Evolutionary conservation across 305 asterid genomes (phyloP), one percentile per base, ranked within the genome.

Genomic region (Fraxinus paxiana): DNA sequence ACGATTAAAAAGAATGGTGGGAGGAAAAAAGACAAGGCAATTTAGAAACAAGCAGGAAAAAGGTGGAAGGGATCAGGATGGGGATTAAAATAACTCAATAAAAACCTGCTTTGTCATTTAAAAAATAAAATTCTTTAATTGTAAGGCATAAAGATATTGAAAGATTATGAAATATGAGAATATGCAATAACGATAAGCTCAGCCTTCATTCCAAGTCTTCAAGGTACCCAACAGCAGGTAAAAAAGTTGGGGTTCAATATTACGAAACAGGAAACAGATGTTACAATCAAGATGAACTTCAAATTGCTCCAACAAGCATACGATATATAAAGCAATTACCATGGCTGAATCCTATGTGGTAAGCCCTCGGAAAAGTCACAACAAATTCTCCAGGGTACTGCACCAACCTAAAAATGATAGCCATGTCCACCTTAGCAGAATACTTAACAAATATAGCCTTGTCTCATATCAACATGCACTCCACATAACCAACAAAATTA

Each of bases 321-420:
- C 34, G 33, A 85, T 82, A 77, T 71, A 76, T 17, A 77, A 86
- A 63, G 73, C 18, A 85, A 83, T 90, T 96, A 96, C 99, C 99
- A 79, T 96, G 99, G 88, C 98, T 94, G 92, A 94, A 94, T 78
- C 99, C 99, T 74, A 92, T 90, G 85, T 96, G 99, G 85, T 96
- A 96, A 37, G 99, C 98, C 92, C 99, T 92, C 12, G 99, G 99
- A 84, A 96, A 96, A 79, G 99, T 96, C 86, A 96, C 97, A 13
- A 96, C 97, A 84, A 92, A 96, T 85, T 96, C 99, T 81, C 99
- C 99, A 87, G 98, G 98, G 80, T 94, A 85, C 90, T 96, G 99
- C 81, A 96, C 97, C 89, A 96, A 86, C 96, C 99, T 95, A 84
- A 75, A 75, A 85, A 82, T 67, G 35, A 77, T n/a, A 82, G 76